phyloP scores from a whole-genome alignment of 2,329 filamentous ascomycete genomes.

The Clonostachys sp. region DNA sequence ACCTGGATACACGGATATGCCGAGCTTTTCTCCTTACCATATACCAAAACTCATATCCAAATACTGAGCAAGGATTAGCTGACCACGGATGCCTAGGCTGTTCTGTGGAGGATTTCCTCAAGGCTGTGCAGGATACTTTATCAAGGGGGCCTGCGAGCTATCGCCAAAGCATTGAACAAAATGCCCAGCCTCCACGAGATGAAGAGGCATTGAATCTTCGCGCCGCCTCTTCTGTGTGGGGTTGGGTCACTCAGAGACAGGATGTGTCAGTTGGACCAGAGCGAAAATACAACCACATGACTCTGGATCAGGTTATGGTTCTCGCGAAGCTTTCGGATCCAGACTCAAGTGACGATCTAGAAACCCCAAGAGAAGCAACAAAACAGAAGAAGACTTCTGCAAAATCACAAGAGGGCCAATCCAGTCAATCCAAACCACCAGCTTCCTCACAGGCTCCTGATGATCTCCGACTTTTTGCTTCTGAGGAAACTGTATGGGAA shows the following conservation, averaged over 20 bases:
- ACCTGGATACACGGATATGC: background rate
- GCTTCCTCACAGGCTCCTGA: background rate
- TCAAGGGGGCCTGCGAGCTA: background rate
- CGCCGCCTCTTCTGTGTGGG: constrained; percentile 19
- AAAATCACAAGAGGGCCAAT: too few relatives aligned
- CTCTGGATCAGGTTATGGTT: constrained; percentile 22
- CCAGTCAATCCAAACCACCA: too few relatives aligned
- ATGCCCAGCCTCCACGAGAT: background rate
- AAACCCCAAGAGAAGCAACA: background rate
- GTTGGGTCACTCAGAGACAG: constrained; percentile 23
- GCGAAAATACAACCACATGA: constrained; percentile 28
- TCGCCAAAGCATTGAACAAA: background rate
- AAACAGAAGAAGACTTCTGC: background rate
- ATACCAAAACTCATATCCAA: background rate
- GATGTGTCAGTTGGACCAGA: constrained; percentile 27
- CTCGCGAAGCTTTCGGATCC: constrained; percentile 4
- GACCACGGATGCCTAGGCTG: constrained; percentile 15
- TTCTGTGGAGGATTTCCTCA: constrained; percentile 20
- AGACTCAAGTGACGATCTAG: background rate
- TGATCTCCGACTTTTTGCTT: constrained; percentile 35
- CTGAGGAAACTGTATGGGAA: constrained; percentile 54
- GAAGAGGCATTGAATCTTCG: background rate
- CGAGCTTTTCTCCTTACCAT: too few relatives aligned
- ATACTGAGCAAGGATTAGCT: background rate
- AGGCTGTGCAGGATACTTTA: constrained; percentile 17